Evolutionary conservation across 176 grass and related monocot genomes (phyloP).

Genomic region (Cymbopogon citratus): DNA sequence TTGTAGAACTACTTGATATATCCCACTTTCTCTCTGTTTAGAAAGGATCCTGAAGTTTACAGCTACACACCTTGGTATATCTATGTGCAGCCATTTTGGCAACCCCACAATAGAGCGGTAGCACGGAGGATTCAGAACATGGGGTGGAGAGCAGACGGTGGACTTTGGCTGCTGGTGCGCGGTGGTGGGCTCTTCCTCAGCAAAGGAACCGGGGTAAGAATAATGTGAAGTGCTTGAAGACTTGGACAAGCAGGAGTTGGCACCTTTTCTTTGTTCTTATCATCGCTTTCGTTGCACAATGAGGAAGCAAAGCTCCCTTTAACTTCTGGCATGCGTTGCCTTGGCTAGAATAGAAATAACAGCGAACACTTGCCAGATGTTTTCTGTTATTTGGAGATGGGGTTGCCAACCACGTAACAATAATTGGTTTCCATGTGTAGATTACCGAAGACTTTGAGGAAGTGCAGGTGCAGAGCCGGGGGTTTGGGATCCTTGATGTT

Average conservation of each 20-base stretch:
- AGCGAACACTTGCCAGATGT: too few species aligned
- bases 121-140: constrained; percentile 96
- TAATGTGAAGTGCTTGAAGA: too few species aligned
- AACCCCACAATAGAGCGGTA: constrained; percentile 96
- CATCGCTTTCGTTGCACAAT: background rate
- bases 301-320: background rate
- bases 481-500: constrained; percentile 93
- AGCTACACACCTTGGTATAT: background rate
- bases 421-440: constrained; percentile 23
- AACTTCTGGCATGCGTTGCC: background rate
- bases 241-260: background rate
- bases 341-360: background rate
- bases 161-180: constrained; percentile 95
- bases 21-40: background rate
- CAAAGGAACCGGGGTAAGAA: constrained; percentile 75
- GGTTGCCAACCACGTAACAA: background rate
- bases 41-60: background rate
- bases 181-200: constrained; percentile 96
- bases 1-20: background rate
- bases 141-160: constrained; percentile 97
- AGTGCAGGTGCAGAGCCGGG: constrained; percentile 79
- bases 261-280: background rate
- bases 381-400: background rate
- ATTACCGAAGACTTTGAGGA: constrained; percentile 94
- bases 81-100: constrained; percentile 67